These are phyloP conservation scores for Tardiomyces blankii DNA, from an alignment of 1,139 yeast species.

Conservation along the genomic window DNA sequence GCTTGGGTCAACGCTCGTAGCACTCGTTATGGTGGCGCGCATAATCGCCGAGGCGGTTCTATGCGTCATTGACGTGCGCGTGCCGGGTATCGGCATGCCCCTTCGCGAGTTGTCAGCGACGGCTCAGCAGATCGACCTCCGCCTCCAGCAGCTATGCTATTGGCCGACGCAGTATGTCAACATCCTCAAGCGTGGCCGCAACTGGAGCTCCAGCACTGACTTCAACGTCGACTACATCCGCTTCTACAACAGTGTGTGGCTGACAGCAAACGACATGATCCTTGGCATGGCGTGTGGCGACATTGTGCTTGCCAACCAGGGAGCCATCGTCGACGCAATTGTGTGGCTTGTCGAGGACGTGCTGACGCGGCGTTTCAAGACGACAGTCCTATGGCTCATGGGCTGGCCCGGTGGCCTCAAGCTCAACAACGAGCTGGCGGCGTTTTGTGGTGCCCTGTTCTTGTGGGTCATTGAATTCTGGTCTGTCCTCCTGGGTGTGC, in stretches of 20 bases:
- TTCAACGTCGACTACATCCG: constrained; percentile 62
- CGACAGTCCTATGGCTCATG: constrained; percentile 63
- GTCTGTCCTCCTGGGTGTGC: constrained; percentile 23
- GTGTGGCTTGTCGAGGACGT: constrained; percentile 26
- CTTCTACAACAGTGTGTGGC: constrained; percentile 82
- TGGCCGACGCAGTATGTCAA: constrained; percentile 75
- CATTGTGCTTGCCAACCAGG: constrained; percentile 36
- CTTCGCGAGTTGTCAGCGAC: constrained; percentile 41
- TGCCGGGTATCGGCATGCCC: constrained; percentile 23
- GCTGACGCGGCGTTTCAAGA: constrained; percentile 33
- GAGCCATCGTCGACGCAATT: constrained; percentile 20
- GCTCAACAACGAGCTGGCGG: constrained; percentile 75
- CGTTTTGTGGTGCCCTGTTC: constrained; percentile 76
- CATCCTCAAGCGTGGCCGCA: constrained; percentile 28
- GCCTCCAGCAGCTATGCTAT: constrained; percentile 66
- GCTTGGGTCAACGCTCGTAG: constrained; percentile 8
- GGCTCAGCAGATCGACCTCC: constrained; percentile 66
- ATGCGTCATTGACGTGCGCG: constrained; percentile 25
- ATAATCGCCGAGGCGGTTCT: constrained; percentile 27
- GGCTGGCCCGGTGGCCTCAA: constrained; percentile 92
- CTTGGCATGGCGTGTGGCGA: constrained; percentile 57
- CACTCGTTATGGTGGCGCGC: constrained; percentile 13
- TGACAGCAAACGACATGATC: constrained; percentile 69
- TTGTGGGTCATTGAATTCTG: constrained; percentile 77
- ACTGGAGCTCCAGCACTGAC: constrained; percentile 25